Evolutionary conservation across 768 basidiomycete genomes (phyloP).

Genomic region (Ramaria sp.): DNA sequence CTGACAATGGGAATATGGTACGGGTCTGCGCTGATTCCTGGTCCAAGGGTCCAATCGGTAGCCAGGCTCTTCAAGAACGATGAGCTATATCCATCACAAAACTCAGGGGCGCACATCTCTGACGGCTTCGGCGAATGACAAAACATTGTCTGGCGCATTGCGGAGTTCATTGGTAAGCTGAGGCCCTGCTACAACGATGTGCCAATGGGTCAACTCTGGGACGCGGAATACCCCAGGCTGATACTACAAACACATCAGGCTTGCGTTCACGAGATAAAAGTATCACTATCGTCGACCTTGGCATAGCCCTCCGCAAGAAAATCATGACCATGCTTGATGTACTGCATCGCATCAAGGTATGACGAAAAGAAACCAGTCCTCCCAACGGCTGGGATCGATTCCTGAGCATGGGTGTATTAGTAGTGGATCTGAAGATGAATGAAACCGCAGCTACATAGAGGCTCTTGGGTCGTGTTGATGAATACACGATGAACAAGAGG

Average conservation of each 20-base stretch:
- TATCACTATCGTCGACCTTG: constrained; percentile 16
- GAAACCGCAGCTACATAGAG: background rate
- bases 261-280: background rate
- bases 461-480: background rate
- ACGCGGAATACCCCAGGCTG: constrained; percentile 30
- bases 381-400: background rate
- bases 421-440: background rate
- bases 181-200: constrained; percentile 24
- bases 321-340: constrained; percentile 8
- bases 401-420: background rate
- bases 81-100: background rate
- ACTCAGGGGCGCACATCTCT: constrained; percentile 2
- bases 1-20: constrained; percentile 24
- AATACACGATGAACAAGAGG: background rate
- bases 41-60: constrained; percentile 31
- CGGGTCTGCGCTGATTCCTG: constrained; percentile 17
- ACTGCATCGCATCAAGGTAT: constrained; percentile 14
- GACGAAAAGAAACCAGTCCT: background rate
- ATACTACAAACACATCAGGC: background rate
- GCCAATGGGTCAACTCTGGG: constrained; percentile 31
- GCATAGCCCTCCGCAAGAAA: constrained; percentile 24
- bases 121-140: constrained; percentile 7
- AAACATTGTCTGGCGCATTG: constrained; percentile 9
- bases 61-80: constrained; percentile 20
- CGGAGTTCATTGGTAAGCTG: constrained; percentile 21